Percentiles rank a stretch among this genome's conserved stretches.
Evolutionary conservation across 495 filamentous ascomycete species (phyloP).

Genomic region (Viridothelium virens): DNA sequence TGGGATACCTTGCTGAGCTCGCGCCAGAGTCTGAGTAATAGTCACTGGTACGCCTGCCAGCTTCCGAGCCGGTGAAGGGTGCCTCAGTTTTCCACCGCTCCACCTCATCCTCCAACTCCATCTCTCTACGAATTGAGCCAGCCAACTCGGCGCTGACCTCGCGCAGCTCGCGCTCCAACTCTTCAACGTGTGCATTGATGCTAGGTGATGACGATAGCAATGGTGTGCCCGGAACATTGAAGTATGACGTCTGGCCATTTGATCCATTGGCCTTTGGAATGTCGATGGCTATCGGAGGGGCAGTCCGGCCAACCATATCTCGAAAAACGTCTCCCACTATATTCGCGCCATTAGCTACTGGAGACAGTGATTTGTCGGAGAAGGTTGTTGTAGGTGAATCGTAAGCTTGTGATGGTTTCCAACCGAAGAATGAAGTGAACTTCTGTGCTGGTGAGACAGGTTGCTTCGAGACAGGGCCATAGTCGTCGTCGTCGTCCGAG

Average conservation of each 20-base stretch:
- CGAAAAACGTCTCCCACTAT: slow-evolving; percentile 30
- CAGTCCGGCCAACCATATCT: slow-evolving; percentile 32
- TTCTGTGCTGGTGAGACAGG: slow-evolving; percentile 56
- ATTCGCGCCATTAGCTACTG: slow-evolving; percentile 20
- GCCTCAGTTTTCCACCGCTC: slow-evolving; percentile 70
- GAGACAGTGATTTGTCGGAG: slow-evolving; percentile 54
- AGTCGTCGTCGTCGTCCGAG: slow-evolving; percentile 18
- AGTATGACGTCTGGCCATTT: slow-evolving; percentile 25
- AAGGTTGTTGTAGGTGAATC: slow-evolving; percentile 58
- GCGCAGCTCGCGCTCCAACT: slow-evolving; percentile 88
- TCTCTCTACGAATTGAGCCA: slow-evolving; percentile 83
- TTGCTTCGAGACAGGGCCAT: slow-evolving; percentile 32
- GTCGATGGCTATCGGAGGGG: slow-evolving; percentile 36
- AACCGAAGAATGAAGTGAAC: slow-evolving; percentile 63
- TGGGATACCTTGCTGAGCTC: slow-evolving; percentile 66
- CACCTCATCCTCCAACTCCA: slow-evolving; percentile 92
- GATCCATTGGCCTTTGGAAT: slow-evolving; percentile 33
- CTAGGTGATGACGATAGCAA: slow-evolving; percentile 38
- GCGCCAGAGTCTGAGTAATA: slow-evolving; percentile 96
- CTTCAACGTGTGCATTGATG: slow-evolving; percentile 49
- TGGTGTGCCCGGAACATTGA: slow-evolving; percentile 36
- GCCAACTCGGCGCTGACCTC: slow-evolving; percentile 90
- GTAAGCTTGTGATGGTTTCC: slow-evolving; percentile 50
- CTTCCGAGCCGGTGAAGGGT: slow-evolving; percentile 35
- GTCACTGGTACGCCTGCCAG: slow-evolving; percentile 78